These are phyloP conservation scores for Fusarium torulosum DNA, from an alignment of 2,329 filamentous ascomycete species.

Conservation along the genomic window DNA sequence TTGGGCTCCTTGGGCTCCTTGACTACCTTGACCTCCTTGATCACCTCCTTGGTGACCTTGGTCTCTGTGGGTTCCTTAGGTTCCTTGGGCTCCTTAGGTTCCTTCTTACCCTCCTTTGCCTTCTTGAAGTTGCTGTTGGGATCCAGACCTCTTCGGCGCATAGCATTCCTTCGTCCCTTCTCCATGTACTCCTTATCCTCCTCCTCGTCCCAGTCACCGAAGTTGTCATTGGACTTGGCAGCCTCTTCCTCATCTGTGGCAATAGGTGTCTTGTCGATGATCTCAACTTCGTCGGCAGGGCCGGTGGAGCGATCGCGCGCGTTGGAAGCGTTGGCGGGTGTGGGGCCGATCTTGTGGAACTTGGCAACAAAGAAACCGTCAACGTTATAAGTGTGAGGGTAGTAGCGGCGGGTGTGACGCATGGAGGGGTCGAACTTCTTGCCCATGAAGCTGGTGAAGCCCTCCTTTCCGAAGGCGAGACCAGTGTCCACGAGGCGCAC, in stretches of 20 bases:
- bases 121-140: constrained; percentile 67
- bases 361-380: constrained; percentile 99
- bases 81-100: neutral
- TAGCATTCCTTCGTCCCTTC: constrained; percentile 77
- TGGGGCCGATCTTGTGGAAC: constrained; percentile 90
- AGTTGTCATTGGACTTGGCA: constrained; percentile 66
- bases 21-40: neutral
- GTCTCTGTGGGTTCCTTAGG: neutral
- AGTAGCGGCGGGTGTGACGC: constrained; percentile 86
- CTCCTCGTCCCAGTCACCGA: constrained; percentile 80
- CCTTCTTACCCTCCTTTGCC: constrained; percentile 36
- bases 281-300: constrained; percentile 55
- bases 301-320: constrained; percentile 51
- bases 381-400: constrained; percentile 92
- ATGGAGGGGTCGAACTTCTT: constrained; percentile 91
- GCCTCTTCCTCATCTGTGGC: constrained; percentile 57
- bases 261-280: constrained; percentile 79
- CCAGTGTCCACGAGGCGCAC: constrained; percentile 93
- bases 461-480: constrained; percentile 89
- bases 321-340: constrained; percentile 65
- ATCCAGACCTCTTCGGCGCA: constrained; percentile 80
- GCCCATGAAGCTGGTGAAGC: constrained; percentile 90
- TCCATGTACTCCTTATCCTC: constrained; percentile 79
- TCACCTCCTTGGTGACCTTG: neutral
- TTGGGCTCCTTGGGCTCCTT: neutral